phyloP scores from a whole-genome alignment of 2,329 filamentous ascomycete species.

The Thermoascus crustaceus region DNA sequence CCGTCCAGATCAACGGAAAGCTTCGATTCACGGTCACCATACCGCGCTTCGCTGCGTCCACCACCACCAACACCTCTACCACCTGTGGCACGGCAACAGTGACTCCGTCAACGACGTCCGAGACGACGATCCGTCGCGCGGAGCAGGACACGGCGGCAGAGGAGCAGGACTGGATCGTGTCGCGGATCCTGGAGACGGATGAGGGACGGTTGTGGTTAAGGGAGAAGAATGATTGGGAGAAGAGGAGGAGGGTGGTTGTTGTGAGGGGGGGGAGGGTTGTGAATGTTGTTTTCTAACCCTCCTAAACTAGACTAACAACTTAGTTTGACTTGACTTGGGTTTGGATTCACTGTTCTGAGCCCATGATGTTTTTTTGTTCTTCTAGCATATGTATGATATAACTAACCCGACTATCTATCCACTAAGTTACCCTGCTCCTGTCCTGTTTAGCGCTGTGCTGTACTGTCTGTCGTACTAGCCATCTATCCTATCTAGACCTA shows the following conservation, averaged over 20 bases:
- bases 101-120: conserved; percentile 34
- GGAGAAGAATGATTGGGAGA: conserved; percentile 41
- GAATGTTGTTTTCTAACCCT: conserved; percentile 61
- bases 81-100: too few relatives aligned
- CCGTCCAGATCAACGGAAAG: conserved; percentile 76
- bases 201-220: conserved; percentile 52
- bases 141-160: conserved; percentile 13
- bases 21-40: conserved; percentile 61
- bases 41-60: conserved; percentile 39
- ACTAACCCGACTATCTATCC: too few relatives aligned
- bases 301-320: too few relatives aligned
- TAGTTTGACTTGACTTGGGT: too few relatives aligned
- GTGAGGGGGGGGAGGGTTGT: conserved; percentile 60
- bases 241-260: conserved; percentile 58
- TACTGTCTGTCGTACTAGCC: too few relatives aligned
- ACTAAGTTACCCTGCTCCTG: too few relatives aligned
- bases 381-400: too few relatives aligned
- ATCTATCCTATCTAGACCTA: too few relatives aligned
- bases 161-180: conserved; percentile 54
- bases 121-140: background rate
- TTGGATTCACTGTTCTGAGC: too few relatives aligned
- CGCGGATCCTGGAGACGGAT: conserved; percentile 52
- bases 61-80: conserved; percentile 15
- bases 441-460: too few relatives aligned
- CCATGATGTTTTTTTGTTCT: too few relatives aligned